phyloP scores from a whole-genome alignment of 2,329 filamentous ascomycete genomes.

The Xylaria sp. region DNA sequence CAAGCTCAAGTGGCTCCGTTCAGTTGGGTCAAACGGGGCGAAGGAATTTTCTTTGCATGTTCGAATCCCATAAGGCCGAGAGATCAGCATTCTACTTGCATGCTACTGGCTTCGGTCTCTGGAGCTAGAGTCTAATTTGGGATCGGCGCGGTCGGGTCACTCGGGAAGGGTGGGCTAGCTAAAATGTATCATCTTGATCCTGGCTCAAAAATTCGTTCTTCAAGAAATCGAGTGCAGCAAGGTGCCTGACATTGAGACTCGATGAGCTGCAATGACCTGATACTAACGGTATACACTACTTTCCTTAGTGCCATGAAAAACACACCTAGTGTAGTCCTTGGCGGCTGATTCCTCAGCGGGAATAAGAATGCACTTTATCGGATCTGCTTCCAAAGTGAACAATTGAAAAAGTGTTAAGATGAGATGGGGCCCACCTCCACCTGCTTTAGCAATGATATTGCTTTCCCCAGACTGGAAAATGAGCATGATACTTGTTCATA shows the following conservation, averaged over 20 bases:
- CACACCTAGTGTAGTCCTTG: not conserved
- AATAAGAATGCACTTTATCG: not conserved
- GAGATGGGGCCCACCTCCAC: constrained; percentile 22
- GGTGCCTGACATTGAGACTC: constrained; percentile 7
- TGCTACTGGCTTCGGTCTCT: not conserved
- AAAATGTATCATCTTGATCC: constrained; percentile 12
- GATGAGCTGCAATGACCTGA: not conserved
- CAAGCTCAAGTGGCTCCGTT: constrained; percentile 23
- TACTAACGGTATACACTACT: not conserved
- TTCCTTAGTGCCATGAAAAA: not conserved
- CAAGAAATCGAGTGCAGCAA: constrained; percentile 1
- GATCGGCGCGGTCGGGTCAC: constrained; percentile 27
- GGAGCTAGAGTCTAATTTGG: constrained; percentile 23
- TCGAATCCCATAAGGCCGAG: constrained; percentile 32
- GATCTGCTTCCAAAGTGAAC: constrained; percentile 1
- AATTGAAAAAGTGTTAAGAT: constrained; percentile 18
- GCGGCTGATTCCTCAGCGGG: not conserved
- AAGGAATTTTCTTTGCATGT: constrained; percentile 34
- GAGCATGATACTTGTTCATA: not conserved
- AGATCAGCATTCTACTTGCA: constrained; percentile 22
- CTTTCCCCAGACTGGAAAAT: not conserved
- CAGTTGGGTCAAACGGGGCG: constrained; percentile 21
- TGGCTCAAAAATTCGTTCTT: not conserved
- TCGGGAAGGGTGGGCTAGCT: constrained; percentile 35
- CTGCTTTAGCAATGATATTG: constrained; percentile 16